Conservation (phyloP, 75 land plant species). For the Pinus tabuliformis region DNA sequence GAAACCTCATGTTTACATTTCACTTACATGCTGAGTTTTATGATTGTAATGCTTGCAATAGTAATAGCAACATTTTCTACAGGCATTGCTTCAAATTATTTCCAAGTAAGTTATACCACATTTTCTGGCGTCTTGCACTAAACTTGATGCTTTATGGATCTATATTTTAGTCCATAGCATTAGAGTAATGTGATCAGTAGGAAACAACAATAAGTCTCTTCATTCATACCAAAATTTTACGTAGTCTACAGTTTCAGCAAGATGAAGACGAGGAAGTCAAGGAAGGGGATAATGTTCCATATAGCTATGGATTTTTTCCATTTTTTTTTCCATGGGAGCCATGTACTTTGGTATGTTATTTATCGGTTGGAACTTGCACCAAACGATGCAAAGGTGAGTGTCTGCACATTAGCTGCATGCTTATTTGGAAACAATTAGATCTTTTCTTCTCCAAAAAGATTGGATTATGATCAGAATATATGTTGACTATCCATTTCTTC, state of each 20-base stretch:
- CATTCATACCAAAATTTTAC: background rate
- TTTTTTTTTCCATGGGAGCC: constrained; percentile 85
- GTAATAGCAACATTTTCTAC: constrained; percentile 89
- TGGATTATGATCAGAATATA: background rate
- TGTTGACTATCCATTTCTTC: background rate
- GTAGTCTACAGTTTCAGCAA: constrained; percentile 53
- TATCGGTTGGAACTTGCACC: constrained; percentile 83
- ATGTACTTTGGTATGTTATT: constrained; percentile 98
- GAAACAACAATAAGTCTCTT: background rate
- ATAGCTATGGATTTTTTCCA: constrained; percentile 97
- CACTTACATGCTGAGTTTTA: constrained; percentile 69
- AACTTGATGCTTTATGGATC: background rate
- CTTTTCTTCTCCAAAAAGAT: background rate
- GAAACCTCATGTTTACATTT: background rate
- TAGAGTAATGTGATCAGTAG: background rate
- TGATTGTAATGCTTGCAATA: constrained; percentile 72
- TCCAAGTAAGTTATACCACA: constrained; percentile 45
- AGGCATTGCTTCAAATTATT: constrained; percentile 79
- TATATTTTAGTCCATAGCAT: background rate
- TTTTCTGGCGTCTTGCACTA: background rate
- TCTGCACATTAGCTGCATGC: background rate
- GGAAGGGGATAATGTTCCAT: constrained; percentile 77
- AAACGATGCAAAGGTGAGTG: constrained; percentile 73
- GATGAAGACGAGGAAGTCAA: constrained; percentile 31
- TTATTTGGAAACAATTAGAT: background rate